These are phyloP conservation scores for Liquidambar formosana DNA, from an alignment of 164 flowering plant species.

Conservation along the genomic window DNA sequence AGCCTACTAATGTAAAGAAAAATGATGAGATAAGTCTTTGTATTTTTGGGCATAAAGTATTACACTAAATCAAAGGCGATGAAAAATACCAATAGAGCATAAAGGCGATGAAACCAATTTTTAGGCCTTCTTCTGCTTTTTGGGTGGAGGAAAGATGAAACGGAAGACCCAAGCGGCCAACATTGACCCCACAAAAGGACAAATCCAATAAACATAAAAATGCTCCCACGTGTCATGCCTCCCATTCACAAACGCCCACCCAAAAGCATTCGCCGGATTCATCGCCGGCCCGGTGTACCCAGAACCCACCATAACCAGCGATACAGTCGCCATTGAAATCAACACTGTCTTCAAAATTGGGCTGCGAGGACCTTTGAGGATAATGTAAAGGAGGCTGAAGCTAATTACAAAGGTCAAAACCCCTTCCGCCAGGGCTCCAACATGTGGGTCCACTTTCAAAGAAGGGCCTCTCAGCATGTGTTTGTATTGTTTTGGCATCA, in stretches of 20 bases:
- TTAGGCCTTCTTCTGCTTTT: slow-evolving; percentile 29
- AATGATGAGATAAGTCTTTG: too few relatives aligned
- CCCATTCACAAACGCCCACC: slow-evolving; percentile 32
- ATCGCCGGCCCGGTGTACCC: slow-evolving; percentile 22
- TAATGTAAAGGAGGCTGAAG: slow-evolving; percentile 16
- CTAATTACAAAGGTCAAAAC: slow-evolving; percentile 14
- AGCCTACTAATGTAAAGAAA: too few relatives aligned
- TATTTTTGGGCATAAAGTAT: too few relatives aligned
- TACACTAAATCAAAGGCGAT: too few relatives aligned
- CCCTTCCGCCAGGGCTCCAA: slow-evolving; percentile 28
- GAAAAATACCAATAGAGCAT: too few relatives aligned
- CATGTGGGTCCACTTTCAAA: slow-evolving; percentile 25
- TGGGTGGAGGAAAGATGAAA: slow-evolving; percentile 8
- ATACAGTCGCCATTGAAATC: slow-evolving; percentile 11
- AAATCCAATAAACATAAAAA: slow-evolving; percentile 36
- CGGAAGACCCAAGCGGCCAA: slow-evolving; percentile 28
- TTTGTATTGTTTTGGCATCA: slow-evolving; percentile 19
- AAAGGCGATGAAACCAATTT: too few relatives aligned
- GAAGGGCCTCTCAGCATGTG: slow-evolving; percentile 22
- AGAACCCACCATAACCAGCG: slow-evolving; percentile 10
- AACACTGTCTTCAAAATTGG: slow-evolving; percentile 12
- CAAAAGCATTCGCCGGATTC: slow-evolving; percentile 34
- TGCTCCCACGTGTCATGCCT: slow-evolving; percentile 35
- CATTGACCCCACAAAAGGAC: slow-evolving; percentile 32
- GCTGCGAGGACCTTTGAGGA: slow-evolving; percentile 16